Evolutionary conservation across 129 eudicot species (phyloP), one percentile per base, ranked within the genome.

Genomic region (Lactuca saligna): DNA sequence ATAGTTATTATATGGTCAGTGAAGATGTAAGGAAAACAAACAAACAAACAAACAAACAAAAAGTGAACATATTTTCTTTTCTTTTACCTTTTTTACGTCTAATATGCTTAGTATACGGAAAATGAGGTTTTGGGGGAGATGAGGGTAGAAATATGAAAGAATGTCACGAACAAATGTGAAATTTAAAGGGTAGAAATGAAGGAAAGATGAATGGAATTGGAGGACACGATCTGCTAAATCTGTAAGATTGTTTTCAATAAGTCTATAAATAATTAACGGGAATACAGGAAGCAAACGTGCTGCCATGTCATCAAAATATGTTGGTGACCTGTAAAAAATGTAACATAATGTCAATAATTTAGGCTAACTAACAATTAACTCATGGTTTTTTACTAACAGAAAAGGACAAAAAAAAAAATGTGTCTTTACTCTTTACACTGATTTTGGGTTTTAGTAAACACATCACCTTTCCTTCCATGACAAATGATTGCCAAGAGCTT

Each of bases 401-500:
- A 25, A 25, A 25, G 29, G 2, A 25, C 29, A 25, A 20, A 20
- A 20, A 20, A 25, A 25, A 25, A 25, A 25, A 25, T 25, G 29
- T 25, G 29, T 58, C 63, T 46, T 35, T 38, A n/a, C n/a, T 58
- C 63, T 46, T 35, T 20, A 20, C 20, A 20, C 20, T 20, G 20
- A 20, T 20, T 20, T 20, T 20, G 20, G 20, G 20, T 20, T 20
- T 20, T 20, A 20, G 20, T 20, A 20, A 20, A 20, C 20, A 79
- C 17, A 48, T 76, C 70, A 93, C 98, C 95, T 89, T 68, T 93
- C 96, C 79, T 93, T 93, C 96, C 96, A 89, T 54, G 98, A 89
- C 63, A 93, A 78, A 82, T 93, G 95, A 76, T 78, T 89, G 73
- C 98, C 98, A 42, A 93, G 91, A 61, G 98, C 86, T 71, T 87